Percentiles rank a stretch among this genome's conserved stretches.
Conservation (phyloP, 345 rosid genomes). For the Salix caprea region DNA sequence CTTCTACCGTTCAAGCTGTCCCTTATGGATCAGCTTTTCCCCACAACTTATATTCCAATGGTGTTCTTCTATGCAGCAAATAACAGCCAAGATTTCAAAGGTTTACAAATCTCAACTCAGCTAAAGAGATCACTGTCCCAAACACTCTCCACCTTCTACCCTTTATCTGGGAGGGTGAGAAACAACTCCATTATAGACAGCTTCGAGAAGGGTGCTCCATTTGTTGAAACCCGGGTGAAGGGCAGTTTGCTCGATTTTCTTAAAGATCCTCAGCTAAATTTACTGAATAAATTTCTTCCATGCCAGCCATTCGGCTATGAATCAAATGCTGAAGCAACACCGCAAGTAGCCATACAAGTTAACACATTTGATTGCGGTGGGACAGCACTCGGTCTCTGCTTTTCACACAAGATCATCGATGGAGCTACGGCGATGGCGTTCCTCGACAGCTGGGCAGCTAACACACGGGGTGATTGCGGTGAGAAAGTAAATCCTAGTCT, state of each 20-base stretch:
- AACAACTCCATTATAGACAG: neutral
- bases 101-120: neutral
- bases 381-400: neutral
- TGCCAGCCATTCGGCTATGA: neutral
- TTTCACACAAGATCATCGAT: slow-evolving; percentile 3
- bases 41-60: neutral
- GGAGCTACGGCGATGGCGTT: neutral
- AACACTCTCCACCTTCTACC: neutral
- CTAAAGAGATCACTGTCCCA: slow-evolving; percentile 10
- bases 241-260: neutral
- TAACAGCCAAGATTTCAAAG: too few species aligned
- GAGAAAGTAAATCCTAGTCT: neutral
- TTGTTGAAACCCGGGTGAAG: neutral
- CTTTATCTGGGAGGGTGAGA: neutral
- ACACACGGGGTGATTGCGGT: neutral
- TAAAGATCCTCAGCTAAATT: neutral
- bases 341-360: neutral
- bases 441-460: slow-evolving; percentile 3
- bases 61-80: neutral
- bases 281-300: neutral
- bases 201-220: slow-evolving; percentile 7
- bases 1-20: neutral
- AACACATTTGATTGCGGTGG: slow-evolving; percentile 6
- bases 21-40: neutral
- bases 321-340: neutral